A percentile compares a stretch with the other conserved stretches of the same genome.
These are phyloP conservation scores for Setomelanomma holmii DNA, from an alignment of 2,329 filamentous ascomycete species.

Conservation along the genomic window DNA sequence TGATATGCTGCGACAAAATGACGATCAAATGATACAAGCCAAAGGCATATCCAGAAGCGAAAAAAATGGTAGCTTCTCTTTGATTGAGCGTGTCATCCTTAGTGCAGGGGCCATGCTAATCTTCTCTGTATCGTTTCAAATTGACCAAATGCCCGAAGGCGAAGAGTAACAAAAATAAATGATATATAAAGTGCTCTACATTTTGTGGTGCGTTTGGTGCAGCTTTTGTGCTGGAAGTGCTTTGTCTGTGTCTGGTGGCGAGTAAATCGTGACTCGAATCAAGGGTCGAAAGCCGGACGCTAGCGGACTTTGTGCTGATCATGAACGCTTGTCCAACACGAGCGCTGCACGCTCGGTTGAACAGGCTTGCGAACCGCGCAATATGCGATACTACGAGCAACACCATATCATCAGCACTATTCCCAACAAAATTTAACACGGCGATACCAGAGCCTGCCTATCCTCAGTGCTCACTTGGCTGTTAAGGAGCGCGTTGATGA, in stretches of 20 bases:
- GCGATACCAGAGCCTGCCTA: not conserved
- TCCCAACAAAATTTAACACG: not conserved
- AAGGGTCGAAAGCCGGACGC: too few relatives aligned
- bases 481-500: too few relatives aligned
- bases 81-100: conserved; percentile 77
- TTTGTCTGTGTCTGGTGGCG: too few relatives aligned
- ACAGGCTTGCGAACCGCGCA: not conserved
- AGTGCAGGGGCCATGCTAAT: conserved; percentile 68
- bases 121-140: conserved; percentile 44
- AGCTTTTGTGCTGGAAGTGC: too few relatives aligned
- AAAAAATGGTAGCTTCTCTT: conserved; percentile 49
- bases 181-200: not conserved
- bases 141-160: conserved; percentile 34
- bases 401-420: too few relatives aligned
- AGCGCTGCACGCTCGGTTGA: too few relatives aligned
- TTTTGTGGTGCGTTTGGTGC: not conserved
- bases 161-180: not conserved
- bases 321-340: too few relatives aligned
- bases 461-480: not conserved
- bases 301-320: too few relatives aligned
- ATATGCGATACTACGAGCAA: not conserved
- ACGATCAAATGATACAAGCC: too few relatives aligned
- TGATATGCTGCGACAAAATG: not conserved
- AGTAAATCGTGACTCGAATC: too few relatives aligned
- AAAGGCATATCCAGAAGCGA: conserved; percentile 3